Evolutionary conservation across 805 yeast genomes (phyloP).

Genomic region (Pichia cephalocereana): DNA sequence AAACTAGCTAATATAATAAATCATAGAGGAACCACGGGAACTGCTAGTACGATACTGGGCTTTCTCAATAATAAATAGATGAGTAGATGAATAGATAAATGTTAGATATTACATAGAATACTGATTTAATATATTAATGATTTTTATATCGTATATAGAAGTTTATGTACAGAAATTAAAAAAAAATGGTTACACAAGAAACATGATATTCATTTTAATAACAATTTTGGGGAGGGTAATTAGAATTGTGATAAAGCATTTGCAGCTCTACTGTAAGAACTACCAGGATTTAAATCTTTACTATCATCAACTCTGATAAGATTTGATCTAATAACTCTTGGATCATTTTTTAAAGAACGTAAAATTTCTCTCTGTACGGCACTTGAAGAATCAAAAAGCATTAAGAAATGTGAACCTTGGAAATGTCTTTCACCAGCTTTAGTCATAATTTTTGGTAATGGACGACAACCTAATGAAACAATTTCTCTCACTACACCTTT

Average conservation of each 20-base stretch:
- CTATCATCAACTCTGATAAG: conserved; percentile 55
- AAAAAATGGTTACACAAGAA: background rate
- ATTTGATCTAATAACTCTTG: conserved; percentile 77
- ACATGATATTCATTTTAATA: no score
- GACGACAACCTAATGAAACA: conserved; percentile 67
- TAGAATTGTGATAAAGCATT: conserved; percentile 13
- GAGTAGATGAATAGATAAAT: no score
- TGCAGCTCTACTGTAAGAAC: conserved; percentile 43
- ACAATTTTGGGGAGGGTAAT: background rate
- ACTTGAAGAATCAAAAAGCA: conserved; percentile 80
- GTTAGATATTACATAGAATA: no score
- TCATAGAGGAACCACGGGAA: no score
- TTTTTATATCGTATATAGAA: no score
- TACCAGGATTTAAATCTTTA: conserved; percentile 44
- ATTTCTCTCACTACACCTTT: conserved; percentile 91
- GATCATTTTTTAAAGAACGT: conserved; percentile 76
- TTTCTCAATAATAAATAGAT: no score
- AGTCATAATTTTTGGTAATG: conserved; percentile 71
- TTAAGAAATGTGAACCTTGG: conserved; percentile 79
- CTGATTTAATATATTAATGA: no score
- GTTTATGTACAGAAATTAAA: background rate
- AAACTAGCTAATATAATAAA: no score
- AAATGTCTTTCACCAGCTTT: conserved; percentile 85
- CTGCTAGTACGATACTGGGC: no score
- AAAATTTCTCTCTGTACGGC: conserved; percentile 80